These are phyloP conservation scores for Ustilago trichophora DNA, from an alignment of 1,284 basidiomycete genomes.

Conservation along the genomic window DNA sequence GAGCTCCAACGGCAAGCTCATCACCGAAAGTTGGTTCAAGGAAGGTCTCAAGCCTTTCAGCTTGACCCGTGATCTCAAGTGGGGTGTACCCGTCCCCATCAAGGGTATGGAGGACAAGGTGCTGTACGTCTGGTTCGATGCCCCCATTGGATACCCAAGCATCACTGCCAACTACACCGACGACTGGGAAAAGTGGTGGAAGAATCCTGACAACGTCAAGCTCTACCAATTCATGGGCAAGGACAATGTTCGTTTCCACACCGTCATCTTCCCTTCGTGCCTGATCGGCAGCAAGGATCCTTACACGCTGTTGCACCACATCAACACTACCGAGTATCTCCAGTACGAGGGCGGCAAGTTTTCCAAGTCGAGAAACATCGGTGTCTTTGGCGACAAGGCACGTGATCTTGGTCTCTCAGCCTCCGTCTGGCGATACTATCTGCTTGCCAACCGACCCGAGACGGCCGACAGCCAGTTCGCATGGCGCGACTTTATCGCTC, in stretches of 20 bases:
- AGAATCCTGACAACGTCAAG: conserved; percentile 87
- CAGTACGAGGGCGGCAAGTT: conserved; percentile 99
- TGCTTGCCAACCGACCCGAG: conserved; percentile 92
- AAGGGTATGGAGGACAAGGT: conserved; percentile 92
- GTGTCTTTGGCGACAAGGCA: conserved; percentile 95
- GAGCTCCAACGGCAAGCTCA: conserved; percentile 90
- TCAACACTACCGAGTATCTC: conserved; percentile 96
- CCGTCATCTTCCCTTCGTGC: conserved; percentile 91
- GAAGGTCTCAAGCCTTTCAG: conserved; percentile 87
- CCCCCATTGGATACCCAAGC: conserved; percentile 95
- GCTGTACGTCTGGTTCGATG: conserved; percentile 94
- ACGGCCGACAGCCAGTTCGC: conserved; percentile 95
- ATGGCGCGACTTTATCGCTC: conserved; percentile 92
- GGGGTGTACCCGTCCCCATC: conserved; percentile 92
- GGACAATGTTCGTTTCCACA: conserved; percentile 92
- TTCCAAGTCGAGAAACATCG: conserved; percentile 94
- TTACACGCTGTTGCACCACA: conserved; percentile 94
- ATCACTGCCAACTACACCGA: conserved; percentile 95
- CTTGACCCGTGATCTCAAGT: conserved; percentile 90
- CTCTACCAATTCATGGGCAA: conserved; percentile 95
- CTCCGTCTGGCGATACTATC: conserved; percentile 97
- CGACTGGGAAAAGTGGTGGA: conserved; percentile 98
- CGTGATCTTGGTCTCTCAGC: conserved; percentile 90
- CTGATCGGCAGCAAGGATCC: conserved; percentile 86
- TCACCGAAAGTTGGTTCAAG: conserved; percentile 90